Evolutionary conservation across 2,329 filamentous ascomycete species (phyloP), one percentile per base, ranked within the genome.

Genomic region (Dothiorella sarmentorum): DNA sequence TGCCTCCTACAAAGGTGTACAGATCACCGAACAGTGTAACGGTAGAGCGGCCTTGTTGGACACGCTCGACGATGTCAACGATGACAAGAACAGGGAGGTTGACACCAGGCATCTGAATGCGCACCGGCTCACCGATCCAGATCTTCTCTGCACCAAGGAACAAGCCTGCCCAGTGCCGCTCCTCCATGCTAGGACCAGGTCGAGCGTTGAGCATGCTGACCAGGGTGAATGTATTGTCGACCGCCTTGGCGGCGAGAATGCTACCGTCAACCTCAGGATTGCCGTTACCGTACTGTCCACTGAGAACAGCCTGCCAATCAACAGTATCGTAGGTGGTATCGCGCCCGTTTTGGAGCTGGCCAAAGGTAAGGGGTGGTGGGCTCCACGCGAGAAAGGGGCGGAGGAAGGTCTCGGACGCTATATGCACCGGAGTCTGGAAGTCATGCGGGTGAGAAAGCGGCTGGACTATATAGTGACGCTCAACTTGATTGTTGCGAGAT

Each of bases 371-470:
- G n/a, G 64, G 66, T 1, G 82, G 82, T 11, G 81, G 77, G 52
- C 78, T 82, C 82, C 81, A 84, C 1, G 82, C 81, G 26, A 84
- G 74, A 81, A 81, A 85, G 0, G 82, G 82, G 35, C 82, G 76
- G 35, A 84, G 71, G 11, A 74, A 67, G 4, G 68, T 65, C 56
- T 81, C 73, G 10, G 75, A 66, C 1, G 73, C 72, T 20, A 81
- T 76, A 10, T 78, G 71, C 43, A 78, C 73, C 4, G 71, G 65
- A 24, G 69, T 64, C 10, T 73, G 71, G 20, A 75, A 65, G 7
- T 71, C 64, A 42, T 68, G 68, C 7, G 79, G 79, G 67, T 75
- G 78, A 44, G 73, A 83, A 9, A 78, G 75, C 4, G 79, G 79
- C 61, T 81, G 79, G 6, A 81, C 67, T 4, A 77, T 64, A 63